Percentiles rank a stretch among this genome's conserved stretches.
These are phyloP conservation scores for Paracoccidioides lutzii DNA, from an alignment of 2,329 filamentous ascomycete species.

Conservation along the genomic window DNA sequence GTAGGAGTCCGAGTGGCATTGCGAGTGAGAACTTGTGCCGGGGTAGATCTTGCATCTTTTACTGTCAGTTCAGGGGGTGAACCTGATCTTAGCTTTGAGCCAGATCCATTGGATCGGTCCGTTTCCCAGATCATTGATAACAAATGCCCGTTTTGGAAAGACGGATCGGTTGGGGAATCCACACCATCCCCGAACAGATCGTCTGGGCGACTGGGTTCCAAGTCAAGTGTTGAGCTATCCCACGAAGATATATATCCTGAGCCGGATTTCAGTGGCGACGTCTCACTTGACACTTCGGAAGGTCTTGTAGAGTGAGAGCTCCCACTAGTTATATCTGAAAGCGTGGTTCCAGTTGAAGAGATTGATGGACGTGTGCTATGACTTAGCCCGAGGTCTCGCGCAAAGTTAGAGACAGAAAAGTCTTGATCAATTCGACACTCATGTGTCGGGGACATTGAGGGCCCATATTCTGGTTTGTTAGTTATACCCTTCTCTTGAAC, in stretches of 20 bases:
- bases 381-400: conserved; percentile 30
- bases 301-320: conserved; percentile 52
- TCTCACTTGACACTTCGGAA: conserved; percentile 23
- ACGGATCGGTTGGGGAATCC: conserved; percentile 38
- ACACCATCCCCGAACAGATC: conserved; percentile 16
- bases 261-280: conserved; percentile 19
- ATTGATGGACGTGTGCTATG: conserved; percentile 52
- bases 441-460: neutral
- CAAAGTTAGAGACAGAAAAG: conserved; percentile 28
- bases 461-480: neutral
- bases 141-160: conserved; percentile 29
- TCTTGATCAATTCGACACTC: conserved; percentile 15
- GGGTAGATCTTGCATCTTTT: neutral
- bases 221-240: neutral
- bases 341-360: conserved; percentile 51
- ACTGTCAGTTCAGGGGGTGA: neutral
- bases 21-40: neutral
- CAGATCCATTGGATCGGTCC: neutral
- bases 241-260: conserved; percentile 5
- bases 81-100: neutral
- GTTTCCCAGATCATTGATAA: conserved; percentile 10
- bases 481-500: neutral
- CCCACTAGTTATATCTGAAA: conserved; percentile 45
- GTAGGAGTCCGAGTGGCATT: conserved; percentile 4
- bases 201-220: neutral